These are phyloP conservation scores for Aspergillus biplanus DNA, from an alignment of 495 filamentous ascomycete species.

Conservation along the genomic window DNA sequence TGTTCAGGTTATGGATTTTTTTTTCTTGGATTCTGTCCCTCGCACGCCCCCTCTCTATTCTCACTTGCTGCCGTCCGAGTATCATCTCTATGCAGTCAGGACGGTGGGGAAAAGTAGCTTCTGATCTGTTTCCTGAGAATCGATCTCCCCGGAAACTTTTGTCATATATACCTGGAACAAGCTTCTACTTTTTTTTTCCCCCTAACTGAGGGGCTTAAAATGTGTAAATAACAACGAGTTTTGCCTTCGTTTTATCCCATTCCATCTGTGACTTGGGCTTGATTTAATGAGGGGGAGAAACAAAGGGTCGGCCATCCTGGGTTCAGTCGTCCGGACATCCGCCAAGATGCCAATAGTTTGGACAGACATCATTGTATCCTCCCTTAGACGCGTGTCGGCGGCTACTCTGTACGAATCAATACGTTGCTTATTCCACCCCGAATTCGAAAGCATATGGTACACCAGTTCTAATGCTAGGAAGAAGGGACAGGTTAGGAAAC, in stretches of 20 bases:
- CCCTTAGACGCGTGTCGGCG: background rate
- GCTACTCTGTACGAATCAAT: slow-evolving; percentile 6
- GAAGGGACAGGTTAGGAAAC: slow-evolving; percentile 25
- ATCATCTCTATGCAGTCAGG: background rate
- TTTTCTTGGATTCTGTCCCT: background rate
- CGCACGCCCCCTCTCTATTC: background rate
- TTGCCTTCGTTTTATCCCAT: background rate
- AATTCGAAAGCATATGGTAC: slow-evolving; percentile 38
- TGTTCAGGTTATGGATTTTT: background rate
- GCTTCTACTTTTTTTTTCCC: slow-evolving; percentile 3
- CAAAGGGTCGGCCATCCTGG: background rate
- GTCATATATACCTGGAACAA: slow-evolving; percentile 5
- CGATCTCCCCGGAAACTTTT: background rate
- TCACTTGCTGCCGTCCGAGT: background rate
- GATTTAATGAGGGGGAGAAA: background rate
- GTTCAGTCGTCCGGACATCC: no score
- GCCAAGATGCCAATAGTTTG: background rate
- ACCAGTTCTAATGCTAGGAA: slow-evolving; percentile 39
- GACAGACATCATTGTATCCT: background rate
- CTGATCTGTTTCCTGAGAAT: background rate
- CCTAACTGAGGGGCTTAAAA: background rate
- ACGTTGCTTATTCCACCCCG: slow-evolving; percentile 11
- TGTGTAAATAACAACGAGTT: slow-evolving; percentile 8
- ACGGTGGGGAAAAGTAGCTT: background rate
- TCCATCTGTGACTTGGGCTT: background rate